A percentile compares a stretch with the other conserved stretches of the same genome.
These are phyloP conservation scores for Penstemon davidsonii DNA, from an alignment of 257 asterid species.

Conservation along the genomic window DNA sequence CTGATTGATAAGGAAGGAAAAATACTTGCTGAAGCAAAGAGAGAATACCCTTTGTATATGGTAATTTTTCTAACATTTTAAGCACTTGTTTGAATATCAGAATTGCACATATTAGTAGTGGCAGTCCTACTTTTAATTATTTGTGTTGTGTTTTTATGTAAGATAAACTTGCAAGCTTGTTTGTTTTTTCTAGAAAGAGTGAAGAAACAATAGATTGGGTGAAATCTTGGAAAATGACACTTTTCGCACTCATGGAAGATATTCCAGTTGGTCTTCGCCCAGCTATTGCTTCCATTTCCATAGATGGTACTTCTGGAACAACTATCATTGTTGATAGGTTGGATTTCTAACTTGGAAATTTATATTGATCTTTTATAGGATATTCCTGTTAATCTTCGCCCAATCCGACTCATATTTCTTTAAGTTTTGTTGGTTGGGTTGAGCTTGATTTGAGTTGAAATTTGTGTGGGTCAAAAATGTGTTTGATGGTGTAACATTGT, in stretches of 20 bases:
- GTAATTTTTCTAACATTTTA: conserved; percentile 35
- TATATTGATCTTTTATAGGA: no score
- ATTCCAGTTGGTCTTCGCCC: conserved; percentile 63
- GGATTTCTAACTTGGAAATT: conserved; percentile 11
- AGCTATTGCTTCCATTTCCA: conserved; percentile 57
- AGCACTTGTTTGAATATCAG: conserved; percentile 6
- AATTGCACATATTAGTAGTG: neutral
- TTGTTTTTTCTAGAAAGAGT: conserved; percentile 67
- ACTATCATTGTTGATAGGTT: conserved; percentile 76
- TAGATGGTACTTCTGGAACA: conserved; percentile 94
- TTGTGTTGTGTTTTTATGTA: conserved; percentile 14
- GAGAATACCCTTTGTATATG: conserved; percentile 66
- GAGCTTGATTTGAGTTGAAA: no score
- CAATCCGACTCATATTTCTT: no score
- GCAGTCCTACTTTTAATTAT: neutral
- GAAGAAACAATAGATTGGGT: conserved; percentile 78
- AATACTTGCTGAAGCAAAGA: conserved; percentile 67
- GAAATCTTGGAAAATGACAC: conserved; percentile 73
- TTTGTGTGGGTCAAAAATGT: no score
- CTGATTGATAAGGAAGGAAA: conserved; percentile 58
- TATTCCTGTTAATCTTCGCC: no score
- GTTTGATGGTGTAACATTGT: no score
- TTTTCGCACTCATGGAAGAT: conserved; percentile 73
- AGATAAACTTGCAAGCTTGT: conserved; percentile 40
- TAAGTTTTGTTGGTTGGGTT: no score